phyloP scores from a whole-genome alignment of 2,329 filamentous ascomycete genomes.

The Tricladium varicosporioides region DNA sequence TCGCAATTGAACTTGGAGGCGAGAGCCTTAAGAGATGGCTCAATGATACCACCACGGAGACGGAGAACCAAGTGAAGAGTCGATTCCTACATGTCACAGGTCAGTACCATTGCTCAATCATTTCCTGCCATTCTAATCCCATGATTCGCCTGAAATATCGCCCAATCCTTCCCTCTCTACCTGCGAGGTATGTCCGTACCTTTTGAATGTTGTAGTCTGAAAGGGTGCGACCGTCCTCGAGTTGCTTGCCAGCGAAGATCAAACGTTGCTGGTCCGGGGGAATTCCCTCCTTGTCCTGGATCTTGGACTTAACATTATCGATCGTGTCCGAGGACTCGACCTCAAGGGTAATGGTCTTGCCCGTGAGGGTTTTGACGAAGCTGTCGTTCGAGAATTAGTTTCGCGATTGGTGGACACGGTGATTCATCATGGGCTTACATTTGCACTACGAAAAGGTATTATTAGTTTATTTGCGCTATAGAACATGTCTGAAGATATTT shows the following conservation, averaged over 20 bases:
- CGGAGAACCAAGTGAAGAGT: constrained; percentile 98
- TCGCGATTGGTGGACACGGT: constrained; percentile 13
- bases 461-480: constrained; percentile 37
- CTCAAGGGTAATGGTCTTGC: constrained; percentile 99
- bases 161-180: not conserved
- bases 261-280: constrained; percentile 97
- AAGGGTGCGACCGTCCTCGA: constrained; percentile 95
- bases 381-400: constrained; percentile 45
- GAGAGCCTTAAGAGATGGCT: constrained; percentile 97
- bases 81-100: constrained; percentile 66
- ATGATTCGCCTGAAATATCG: not conserved
- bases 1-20: constrained; percentile 99
- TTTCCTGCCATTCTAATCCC: not conserved
- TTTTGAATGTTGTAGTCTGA: constrained; percentile 99
- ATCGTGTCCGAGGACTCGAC: constrained; percentile 99
- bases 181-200: constrained; percentile 51
- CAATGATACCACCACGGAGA: constrained; percentile 98
- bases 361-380: constrained; percentile 99
- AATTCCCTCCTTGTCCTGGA: constrained; percentile 99
- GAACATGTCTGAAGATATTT: not conserved
- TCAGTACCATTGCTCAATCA: constrained; percentile 15
- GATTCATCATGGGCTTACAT: constrained; percentile 63
- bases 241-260: constrained; percentile 99
- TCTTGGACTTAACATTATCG: constrained; percentile 99
- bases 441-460: constrained; percentile 69